Percentiles rank a stretch among this genome's conserved stretches.
phyloP scores from a whole-genome alignment of 129 eudicot genomes.

The Ambrosia artemisiifolia region DNA sequence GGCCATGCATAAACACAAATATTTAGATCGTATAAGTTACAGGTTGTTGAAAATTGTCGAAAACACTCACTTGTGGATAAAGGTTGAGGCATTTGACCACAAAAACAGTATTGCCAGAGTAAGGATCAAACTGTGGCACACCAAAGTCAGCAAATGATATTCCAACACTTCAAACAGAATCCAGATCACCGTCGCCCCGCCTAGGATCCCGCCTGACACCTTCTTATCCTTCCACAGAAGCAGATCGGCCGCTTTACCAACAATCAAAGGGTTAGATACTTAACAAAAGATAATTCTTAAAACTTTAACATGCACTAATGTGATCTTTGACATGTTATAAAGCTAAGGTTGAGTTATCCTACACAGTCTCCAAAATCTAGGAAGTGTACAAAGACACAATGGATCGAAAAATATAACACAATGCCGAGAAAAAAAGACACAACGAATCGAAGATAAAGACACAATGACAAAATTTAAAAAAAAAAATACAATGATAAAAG shows the following conservation, averaged over 20 bases:
- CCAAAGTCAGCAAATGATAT: slow-evolving; percentile 70
- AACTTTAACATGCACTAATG: neutral
- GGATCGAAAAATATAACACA: too few species aligned
- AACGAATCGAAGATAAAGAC: too few species aligned
- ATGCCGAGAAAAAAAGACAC: too few species aligned
- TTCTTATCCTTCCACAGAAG: slow-evolving; percentile 90
- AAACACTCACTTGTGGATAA: slow-evolving; percentile 72
- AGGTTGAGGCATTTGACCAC: slow-evolving; percentile 82
- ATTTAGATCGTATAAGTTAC: neutral
- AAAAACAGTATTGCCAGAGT: slow-evolving; percentile 55
- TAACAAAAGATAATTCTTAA: neutral
- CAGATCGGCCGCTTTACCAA: slow-evolving; percentile 78
- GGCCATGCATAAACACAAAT: neutral
- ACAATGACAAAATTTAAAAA: too few species aligned
- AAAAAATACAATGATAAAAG: too few species aligned
- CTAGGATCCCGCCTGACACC: slow-evolving; percentile 64
- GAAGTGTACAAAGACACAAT: too few species aligned
- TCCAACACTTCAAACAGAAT: slow-evolving; percentile 70
- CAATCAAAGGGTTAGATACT: slow-evolving; percentile 1
- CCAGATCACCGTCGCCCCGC: slow-evolving; percentile 78
- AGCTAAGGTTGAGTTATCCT: neutral
- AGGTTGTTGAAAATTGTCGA: neutral
- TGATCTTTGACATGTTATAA: slow-evolving; percentile 10
- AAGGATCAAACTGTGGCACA: slow-evolving; percentile 77
- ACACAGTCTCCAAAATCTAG: too few species aligned